A percentile compares a stretch with the other conserved stretches of the same genome.
These are phyloP conservation scores for Pichia sp. DNA, from an alignment of 1,139 yeast genomes.

Conservation along the genomic window DNA sequence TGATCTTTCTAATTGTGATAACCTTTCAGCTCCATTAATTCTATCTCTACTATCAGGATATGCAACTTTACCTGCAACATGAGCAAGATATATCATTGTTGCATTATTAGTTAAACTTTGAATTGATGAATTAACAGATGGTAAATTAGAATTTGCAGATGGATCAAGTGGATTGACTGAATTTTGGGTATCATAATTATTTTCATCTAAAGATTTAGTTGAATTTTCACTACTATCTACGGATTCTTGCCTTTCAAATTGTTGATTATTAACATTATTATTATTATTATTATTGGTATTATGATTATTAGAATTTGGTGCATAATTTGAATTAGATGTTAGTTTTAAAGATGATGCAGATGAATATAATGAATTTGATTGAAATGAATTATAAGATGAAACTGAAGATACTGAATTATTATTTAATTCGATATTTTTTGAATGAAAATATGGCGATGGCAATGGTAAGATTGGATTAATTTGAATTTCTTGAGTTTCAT, in stretches of 20 bases:
- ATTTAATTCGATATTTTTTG: too few species aligned
- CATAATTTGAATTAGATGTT: background rate
- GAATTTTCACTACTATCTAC: too few species aligned
- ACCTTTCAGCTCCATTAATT: slow-evolving; percentile 57
- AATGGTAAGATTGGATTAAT: slow-evolving; percentile 11
- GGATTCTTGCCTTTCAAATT: background rate
- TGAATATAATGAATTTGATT: background rate
- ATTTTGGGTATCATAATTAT: background rate
- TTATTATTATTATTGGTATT: background rate
- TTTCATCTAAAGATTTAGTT: too few species aligned
- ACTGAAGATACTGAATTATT: too few species aligned
- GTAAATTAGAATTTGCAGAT: slow-evolving; percentile 1
- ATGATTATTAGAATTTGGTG: background rate
- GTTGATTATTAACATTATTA: too few species aligned
- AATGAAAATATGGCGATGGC: slow-evolving; percentile 11
- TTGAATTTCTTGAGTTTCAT: background rate
- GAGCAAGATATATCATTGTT: slow-evolving; percentile 65
- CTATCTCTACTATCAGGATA: slow-evolving; percentile 60
- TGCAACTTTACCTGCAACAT: slow-evolving; percentile 70
- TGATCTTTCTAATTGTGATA: slow-evolving; percentile 38
- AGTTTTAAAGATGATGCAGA: too few species aligned
- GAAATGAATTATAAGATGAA: background rate
- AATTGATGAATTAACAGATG: slow-evolving; percentile 10
- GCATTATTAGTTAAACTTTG: slow-evolving; percentile 20
- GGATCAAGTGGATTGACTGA: background rate